Evolutionary conservation across 73 alveolate genomes (phyloP).

Genomic region (Durusdinium trenchii): DNA sequence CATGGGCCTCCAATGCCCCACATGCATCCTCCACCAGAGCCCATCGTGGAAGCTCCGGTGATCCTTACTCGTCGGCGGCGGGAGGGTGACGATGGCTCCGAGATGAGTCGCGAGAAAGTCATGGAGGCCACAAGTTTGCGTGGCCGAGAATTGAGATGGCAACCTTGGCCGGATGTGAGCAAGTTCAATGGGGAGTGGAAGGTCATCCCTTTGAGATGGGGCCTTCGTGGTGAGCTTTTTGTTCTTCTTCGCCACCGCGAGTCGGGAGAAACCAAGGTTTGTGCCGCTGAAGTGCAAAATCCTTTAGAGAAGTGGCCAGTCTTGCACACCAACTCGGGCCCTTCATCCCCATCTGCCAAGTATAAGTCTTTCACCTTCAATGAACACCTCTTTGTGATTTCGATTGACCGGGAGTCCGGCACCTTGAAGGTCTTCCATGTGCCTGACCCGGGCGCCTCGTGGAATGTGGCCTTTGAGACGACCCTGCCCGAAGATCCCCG

Average conservation of each 20-base stretch:
- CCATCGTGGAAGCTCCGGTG: conserved; percentile 57
- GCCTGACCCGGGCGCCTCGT: conserved; percentile 73
- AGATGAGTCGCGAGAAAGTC: conserved; percentile 52
- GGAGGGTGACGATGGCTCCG: conserved; percentile 2
- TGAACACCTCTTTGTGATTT: conserved; percentile 81
- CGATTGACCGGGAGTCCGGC: conserved; percentile 85
- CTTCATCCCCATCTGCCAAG: background rate
- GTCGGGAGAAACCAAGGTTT: conserved; percentile 73
- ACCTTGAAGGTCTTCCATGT: conserved; percentile 75
- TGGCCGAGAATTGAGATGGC: conserved; percentile 89
- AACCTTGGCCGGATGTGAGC: conserved; percentile 91
- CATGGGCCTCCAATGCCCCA: no score
- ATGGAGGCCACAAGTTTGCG: conserved; percentile 82
- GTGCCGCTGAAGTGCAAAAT: conserved; percentile 62
- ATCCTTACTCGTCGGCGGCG: background rate
- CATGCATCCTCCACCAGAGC: conserved; percentile 52
- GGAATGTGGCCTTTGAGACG: conserved; percentile 94
- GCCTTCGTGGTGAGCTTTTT: conserved; percentile 56
- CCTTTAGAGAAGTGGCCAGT: conserved; percentile 73
- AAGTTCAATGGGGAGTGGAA: conserved; percentile 90
- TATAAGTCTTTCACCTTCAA: conserved; percentile 90
- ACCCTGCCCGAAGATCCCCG: conserved; percentile 74
- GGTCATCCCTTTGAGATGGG: conserved; percentile 44
- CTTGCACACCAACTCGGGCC: background rate
- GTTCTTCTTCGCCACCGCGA: conserved; percentile 81